Evolutionary conservation across 768 basidiomycete genomes (phyloP), one percentile per base, ranked within the genome.

Genomic region (Auricularia heimuer): DNA sequence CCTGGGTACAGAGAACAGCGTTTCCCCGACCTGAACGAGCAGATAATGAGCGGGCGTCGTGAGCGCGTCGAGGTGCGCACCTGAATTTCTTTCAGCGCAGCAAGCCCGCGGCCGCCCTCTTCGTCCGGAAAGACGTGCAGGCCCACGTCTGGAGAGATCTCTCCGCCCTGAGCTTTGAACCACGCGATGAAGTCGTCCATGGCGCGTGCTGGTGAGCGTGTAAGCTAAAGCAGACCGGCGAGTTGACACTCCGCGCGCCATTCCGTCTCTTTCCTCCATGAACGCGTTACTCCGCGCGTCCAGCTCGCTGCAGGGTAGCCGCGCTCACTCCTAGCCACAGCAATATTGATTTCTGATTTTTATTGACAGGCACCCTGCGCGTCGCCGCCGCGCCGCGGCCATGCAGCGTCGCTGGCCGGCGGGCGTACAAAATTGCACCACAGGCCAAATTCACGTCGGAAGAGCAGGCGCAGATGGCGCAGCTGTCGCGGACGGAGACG

Each of bases 1-100:
- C 16, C 91, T 84, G 1, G 96, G 97, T 18, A 98, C 84, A 1
- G 86, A 82, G 74, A 98, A 97, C 1, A 99, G 75, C 0, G 83
- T 81, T 42, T 33, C 35, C 21, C 33, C 18, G 14, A 36, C 18
- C 36, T 18, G 39, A 8, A 6, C 14, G 36, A 42, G 47, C 2
- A 51, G 39, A 29, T 60, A 14, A 34, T 58, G 39, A 14, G 21
- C 37, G 4, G 12, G 6, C 35, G 36, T 51, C 54, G 44, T 54
- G 2, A 18, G 14, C 18, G n/a, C 18, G 34, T 3, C 14, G 7
- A 21, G 45, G 36, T 7, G 74, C 80, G 21, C 69, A 92, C 92
- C 64, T 85, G 82, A 64, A 96, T 85, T 72, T 93, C 85, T 66
- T 79, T 74, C 42, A 90, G 71, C 0, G 94, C 94, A 37, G 92